These are phyloP conservation scores for Alternaria sp. DNA, from an alignment of 2,329 filamentous ascomycete genomes.

Conservation along the genomic window DNA sequence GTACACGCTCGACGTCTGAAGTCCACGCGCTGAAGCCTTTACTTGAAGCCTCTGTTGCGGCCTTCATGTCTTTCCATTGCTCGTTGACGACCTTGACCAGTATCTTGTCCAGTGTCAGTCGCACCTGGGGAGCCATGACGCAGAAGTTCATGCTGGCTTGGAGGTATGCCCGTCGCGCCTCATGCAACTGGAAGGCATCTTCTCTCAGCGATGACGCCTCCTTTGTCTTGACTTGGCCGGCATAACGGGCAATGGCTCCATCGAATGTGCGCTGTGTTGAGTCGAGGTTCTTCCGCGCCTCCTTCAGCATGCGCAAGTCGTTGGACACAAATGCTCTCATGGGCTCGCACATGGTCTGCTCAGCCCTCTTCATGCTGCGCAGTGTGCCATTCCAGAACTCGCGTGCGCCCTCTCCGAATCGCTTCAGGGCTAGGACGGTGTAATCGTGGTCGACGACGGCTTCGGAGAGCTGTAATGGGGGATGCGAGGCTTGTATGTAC, in stretches of 20 bases:
- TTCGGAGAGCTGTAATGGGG: conserved; percentile 78
- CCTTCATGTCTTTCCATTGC: conserved; percentile 86
- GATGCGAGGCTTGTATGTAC: conserved; percentile 79
- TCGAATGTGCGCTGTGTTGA: conserved; percentile 86
- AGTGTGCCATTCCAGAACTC: conserved; percentile 87
- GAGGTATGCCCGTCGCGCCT: conserved; percentile 88
- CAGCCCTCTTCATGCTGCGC: conserved; percentile 77
- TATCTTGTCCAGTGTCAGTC: conserved; percentile 83
- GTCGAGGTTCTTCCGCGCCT: conserved; percentile 79
- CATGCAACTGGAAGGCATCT: conserved; percentile 94
- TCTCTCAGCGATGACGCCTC: conserved; percentile 90
- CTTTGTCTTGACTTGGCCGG: conserved; percentile 88
- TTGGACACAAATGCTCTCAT: conserved; percentile 79
- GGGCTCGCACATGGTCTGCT: conserved; percentile 80
- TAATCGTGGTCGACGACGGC: conserved; percentile 95
- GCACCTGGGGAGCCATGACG: conserved; percentile 83
- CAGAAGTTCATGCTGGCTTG: conserved; percentile 95
- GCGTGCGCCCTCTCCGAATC: conserved; percentile 83
- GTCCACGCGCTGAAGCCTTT: conserved; percentile 72
- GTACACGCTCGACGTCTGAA: conserved; percentile 87
- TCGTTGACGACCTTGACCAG: conserved; percentile 86
- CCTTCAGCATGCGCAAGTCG: conserved; percentile 87
- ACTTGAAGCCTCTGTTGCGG: conserved; percentile 71
- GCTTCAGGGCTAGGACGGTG: conserved; percentile 83
- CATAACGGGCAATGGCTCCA: conserved; percentile 79